These are phyloP conservation scores for Tarenaya hassleriana DNA, from an alignment of 345 rosid species.

Conservation along the genomic window DNA sequence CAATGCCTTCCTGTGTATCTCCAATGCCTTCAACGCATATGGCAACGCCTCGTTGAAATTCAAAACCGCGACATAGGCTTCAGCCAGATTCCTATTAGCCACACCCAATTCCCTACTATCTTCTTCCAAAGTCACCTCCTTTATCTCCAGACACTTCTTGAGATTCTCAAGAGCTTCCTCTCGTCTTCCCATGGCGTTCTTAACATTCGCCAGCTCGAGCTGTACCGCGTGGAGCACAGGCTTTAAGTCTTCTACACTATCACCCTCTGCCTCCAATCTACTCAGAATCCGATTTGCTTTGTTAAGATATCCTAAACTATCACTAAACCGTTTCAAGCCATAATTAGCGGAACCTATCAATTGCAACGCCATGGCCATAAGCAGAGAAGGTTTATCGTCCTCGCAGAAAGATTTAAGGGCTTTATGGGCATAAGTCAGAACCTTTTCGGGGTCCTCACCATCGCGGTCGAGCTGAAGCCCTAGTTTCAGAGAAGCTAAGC, in stretches of 20 bases:
- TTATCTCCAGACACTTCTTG: constrained; percentile 70
- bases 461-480: constrained; percentile 87
- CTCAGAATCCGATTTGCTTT: constrained; percentile 62
- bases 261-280: constrained; percentile 51
- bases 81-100: constrained; percentile 65
- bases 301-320: constrained; percentile 70
- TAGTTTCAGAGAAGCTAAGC: constrained; percentile 63
- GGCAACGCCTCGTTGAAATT: constrained; percentile 82
- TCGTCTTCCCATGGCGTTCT: constrained; percentile 84
- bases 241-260: constrained; percentile 43
- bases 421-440: constrained; percentile 53
- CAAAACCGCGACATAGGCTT: constrained; percentile 75
- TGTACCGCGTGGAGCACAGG: constrained; percentile 72
- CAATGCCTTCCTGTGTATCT: constrained; percentile 60
- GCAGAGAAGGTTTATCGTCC: constrained; percentile 40
- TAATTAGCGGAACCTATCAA: constrained; percentile 70
- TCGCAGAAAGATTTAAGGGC: constrained; percentile 60
- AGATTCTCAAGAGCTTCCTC: constrained; percentile 84
- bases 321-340: constrained; percentile 63
- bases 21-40: constrained; percentile 59
- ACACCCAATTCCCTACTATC: constrained; percentile 76
- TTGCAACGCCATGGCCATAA: constrained; percentile 70
- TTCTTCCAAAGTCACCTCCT: constrained; percentile 57
- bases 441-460: constrained; percentile 69
- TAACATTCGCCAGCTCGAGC: constrained; percentile 72